Base-by-base conservation (phyloP, 164 flowering plant genomes). In the Annona cherimola region DNA sequence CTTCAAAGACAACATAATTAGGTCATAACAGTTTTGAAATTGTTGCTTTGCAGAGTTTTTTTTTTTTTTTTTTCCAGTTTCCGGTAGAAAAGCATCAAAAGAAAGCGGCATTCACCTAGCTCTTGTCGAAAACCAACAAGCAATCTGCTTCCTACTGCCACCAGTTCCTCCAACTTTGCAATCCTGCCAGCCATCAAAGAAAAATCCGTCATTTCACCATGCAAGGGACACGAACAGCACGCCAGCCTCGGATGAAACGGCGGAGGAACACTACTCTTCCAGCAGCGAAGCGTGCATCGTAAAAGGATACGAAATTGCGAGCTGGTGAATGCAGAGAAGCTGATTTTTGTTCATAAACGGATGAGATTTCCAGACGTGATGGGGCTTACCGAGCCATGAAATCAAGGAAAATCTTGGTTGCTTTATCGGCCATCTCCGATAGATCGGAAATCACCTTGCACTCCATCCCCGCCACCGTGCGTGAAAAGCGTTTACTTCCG, bases 141-240 rank as follows among this genome's bases (percentile, higher is more conserved):
- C 8, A 84, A 79, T 61, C 71, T 79, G 73, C 78, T 75, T 77
- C 89, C 89, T 9, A 76, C 70, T 35, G 80, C 46, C 66, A 73
- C 87, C 75, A 88, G 69, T 71, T 88, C 89, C 20, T 90, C 94
- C 46, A 90, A 76, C 79, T 84, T 77, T 67, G 81, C 61, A 60
- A 83, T 71, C 80, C 94, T 90, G n/a, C n/a, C n/a, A n/a, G 71
- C 9, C 65, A 57, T 6, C 14, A 18, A 76, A 7, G 57, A 9
- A 4, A 35, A 6, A 41, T 67, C 42, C 26, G 26, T 61, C 45
- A 41, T 44, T 41, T 26, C n/a, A 12, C n/a, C 8, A 54, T 20
- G 45, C 43, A 43, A 43, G 45, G 19, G 44, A 59, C 4, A n/a
- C n/a, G n/a, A 19, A 46, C 42, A 11, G 55, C 2, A 70, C 2